Base-by-base conservation (phyloP, 2,329 filamentous ascomycete genomes). In the Talaromyces funiculosus region DNA sequence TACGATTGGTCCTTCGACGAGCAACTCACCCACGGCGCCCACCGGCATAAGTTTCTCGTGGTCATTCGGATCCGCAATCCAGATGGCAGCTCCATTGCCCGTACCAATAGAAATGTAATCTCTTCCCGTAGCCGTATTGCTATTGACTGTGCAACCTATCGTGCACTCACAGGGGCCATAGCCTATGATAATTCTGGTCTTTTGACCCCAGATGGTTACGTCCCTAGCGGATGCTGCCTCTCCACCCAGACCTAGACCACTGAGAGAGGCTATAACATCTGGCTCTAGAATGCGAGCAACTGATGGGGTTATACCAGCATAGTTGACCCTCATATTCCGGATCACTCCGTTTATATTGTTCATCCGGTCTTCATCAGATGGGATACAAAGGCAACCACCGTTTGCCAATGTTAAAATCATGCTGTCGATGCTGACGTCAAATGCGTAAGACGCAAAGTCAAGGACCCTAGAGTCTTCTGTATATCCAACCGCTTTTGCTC, bases 371-470 rank as follows among this genome's bases (percentile, higher is more conserved):
- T 73, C 62, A 0, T 77, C 69, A 0, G 78, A 76, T 0, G 83
- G 82, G 0, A 85, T 74, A 56, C 83, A 85, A 8, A 86, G 75
- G 31, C 80, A 83, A 0, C 81, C 83, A 2, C 84, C 84, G 18
- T 77, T 68, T 9, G 47, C 40, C 5, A 60, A 47, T 7, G 57
- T 60, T 14, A 54, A 37, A 43, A 60, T 37, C 57, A 60, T 60
- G 12, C 51, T 54, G 0, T 74, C 68, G 37, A 83, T 68, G 47
- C 77, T 75, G 33, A 80, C 73, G 33, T 70, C 69, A 42, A 71
- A 71, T 3, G 61, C 63, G 43, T 70, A 71, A 26, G 55, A 72
- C 1, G 73, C 71, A 53, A 76, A 78, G 53, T 78, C 73, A 2
- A 78, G 64, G 42, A 73, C 69, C 3, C 74, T 66, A 9, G 68